These are phyloP conservation scores for Saprolegnia parasitica DNA, from an alignment of 352 stramenopile genomes.

Conservation along the genomic window DNA sequence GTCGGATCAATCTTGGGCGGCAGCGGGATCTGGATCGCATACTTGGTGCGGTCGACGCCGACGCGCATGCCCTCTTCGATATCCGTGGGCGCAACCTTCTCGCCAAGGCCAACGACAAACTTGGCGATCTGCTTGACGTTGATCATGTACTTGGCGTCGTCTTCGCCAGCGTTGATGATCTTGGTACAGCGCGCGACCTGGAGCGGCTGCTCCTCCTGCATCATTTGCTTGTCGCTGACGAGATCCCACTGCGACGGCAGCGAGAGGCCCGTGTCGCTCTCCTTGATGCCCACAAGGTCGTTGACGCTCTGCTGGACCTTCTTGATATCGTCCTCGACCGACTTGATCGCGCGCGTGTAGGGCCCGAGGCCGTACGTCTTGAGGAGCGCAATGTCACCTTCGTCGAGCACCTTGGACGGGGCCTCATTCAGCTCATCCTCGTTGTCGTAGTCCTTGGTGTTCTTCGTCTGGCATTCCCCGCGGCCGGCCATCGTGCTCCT, in stretches of 20 bases:
- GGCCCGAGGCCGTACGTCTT: constrained; percentile 98
- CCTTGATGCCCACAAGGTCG: constrained; percentile 95
- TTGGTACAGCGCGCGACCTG: constrained; percentile 96
- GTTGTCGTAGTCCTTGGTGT: constrained; percentile 94
- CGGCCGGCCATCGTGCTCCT: constrained; percentile 22
- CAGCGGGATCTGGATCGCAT: constrained; percentile 97
- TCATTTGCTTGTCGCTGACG: constrained; percentile 99
- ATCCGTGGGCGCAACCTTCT: constrained; percentile 98
- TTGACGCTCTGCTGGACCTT: constrained; percentile 92
- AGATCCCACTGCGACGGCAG: constrained; percentile 99
- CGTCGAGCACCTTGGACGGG: constrained; percentile 79
- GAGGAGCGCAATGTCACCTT: constrained; percentile 97
- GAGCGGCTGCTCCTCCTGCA: constrained; percentile 97
- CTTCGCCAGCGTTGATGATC: constrained; percentile 91
- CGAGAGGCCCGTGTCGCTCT: constrained; percentile 98
- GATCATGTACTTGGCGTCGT: constrained; percentile 99
- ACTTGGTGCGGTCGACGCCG: constrained; percentile 96
- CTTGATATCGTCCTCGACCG: constrained; percentile 99
- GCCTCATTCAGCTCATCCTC: constrained; percentile 83
- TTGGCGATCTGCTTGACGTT: constrained; percentile 99
- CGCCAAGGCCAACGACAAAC: constrained; percentile 97
- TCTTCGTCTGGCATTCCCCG: constrained; percentile 95
- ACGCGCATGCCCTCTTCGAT: constrained; percentile 99
- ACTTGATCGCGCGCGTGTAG: constrained; percentile 96
- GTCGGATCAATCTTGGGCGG: constrained; percentile 99